A percentile compares a stretch with the other conserved stretches of the same genome.
Evolutionary conservation across 2,329 filamentous ascomycete species (phyloP).

Genomic region (Trematosphaeria pertusa): DNA sequence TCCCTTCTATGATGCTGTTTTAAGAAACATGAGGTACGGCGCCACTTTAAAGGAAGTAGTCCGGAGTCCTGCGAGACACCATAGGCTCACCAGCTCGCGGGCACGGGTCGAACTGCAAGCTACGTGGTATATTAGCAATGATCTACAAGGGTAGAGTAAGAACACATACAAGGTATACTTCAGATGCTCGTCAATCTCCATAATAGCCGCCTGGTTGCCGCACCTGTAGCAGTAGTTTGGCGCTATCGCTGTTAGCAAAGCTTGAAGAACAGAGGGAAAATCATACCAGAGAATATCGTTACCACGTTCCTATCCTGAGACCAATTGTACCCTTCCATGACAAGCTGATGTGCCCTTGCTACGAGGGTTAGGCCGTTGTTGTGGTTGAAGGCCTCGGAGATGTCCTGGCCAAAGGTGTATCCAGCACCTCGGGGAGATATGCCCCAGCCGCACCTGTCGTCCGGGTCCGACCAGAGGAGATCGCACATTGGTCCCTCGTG

Average conservation of each 20-base stretch:
- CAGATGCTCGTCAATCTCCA: constrained; percentile 99
- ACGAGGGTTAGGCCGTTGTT: constrained; percentile 98
- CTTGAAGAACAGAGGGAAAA: neutral
- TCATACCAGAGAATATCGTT: constrained; percentile 86
- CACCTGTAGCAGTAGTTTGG: constrained; percentile 94
- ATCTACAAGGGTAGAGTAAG: neutral
- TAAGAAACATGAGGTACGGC: constrained; percentile 6
- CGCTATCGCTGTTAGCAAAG: constrained; percentile 49
- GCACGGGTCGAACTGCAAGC: constrained; percentile 99
- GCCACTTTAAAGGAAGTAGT: constrained; percentile 88
- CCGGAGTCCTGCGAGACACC: constrained; percentile 93
- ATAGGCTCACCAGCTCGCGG: constrained; percentile 96
- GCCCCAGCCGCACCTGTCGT: constrained; percentile 95
- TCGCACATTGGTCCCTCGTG: constrained; percentile 81
- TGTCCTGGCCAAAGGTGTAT: constrained; percentile 96
- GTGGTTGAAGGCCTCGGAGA: constrained; percentile 98
- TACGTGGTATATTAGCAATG: constrained; percentile 53
- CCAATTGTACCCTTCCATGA: constrained; percentile 99
- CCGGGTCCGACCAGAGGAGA: constrained; percentile 85
- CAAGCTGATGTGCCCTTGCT: constrained; percentile 94
- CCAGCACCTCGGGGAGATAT: constrained; percentile 94
- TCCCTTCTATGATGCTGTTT: constrained; percentile 19
- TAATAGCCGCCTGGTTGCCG: constrained; percentile 99
- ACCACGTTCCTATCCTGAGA: constrained; percentile 98
- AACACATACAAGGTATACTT: constrained; percentile 98